phyloP scores from a whole-genome alignment of 768 basidiomycete species.

The Rhizopogon sp. region DNA sequence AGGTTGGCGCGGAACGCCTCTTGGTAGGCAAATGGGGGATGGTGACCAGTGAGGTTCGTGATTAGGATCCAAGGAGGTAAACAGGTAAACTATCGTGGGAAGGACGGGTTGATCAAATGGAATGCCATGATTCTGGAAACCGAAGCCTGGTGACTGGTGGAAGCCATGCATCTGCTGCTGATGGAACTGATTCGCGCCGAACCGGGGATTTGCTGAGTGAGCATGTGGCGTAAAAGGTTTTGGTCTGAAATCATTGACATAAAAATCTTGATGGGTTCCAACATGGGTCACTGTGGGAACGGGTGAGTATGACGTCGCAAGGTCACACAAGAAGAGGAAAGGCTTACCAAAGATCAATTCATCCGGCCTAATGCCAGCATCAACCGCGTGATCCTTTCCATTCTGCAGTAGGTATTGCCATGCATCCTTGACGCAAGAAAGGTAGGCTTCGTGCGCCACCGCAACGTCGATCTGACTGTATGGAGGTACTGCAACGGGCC shows the following conservation, averaged over 20 bases:
- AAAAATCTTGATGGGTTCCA: constrained; percentile 37
- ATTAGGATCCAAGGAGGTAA: constrained; percentile 31
- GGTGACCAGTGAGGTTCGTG: constrained; percentile 37
- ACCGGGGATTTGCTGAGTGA: neutral
- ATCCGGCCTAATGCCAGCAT: constrained; percentile 33
- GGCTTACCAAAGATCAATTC: constrained; percentile 38
- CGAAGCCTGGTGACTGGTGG: constrained; percentile 11
- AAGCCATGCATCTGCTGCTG: constrained; percentile 12
- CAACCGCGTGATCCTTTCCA: constrained; percentile 25
- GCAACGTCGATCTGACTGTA: constrained; percentile 33
- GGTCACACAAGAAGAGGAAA: neutral
- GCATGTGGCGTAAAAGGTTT: constrained; percentile 10
- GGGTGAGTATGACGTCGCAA: neutral
- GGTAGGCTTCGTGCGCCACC: constrained; percentile 28
- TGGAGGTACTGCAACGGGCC: constrained; percentile 38
- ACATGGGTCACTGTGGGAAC: constrained; percentile 32
- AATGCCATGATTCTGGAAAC: constrained; percentile 6
- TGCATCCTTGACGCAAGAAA: constrained; percentile 27
- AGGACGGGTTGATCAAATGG: constrained; percentile 19
- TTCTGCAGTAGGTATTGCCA: constrained; percentile 34
- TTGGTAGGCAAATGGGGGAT: constrained; percentile 22
- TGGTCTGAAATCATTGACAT: constrained; percentile 30
- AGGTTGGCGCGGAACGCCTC: constrained; percentile 11
- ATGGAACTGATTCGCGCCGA: constrained; percentile 6
- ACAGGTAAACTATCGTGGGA: constrained; percentile 38